Percentiles rank a stretch among this genome's conserved stretches.
Conservation (phyloP, 129 eudicot genomes). For the Chrysanthemum seticuspe region DNA sequence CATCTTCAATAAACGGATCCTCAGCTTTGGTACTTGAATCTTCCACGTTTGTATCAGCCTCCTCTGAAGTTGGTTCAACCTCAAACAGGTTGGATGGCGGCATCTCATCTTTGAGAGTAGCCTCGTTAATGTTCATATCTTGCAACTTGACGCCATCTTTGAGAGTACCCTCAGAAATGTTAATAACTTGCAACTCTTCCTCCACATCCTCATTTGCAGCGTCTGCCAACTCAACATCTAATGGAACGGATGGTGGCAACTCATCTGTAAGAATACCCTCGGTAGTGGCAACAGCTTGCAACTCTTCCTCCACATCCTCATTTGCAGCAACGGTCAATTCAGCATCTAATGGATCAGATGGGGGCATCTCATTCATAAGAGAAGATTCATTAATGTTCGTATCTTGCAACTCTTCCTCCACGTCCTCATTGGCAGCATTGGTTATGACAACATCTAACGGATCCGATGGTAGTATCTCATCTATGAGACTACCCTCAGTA, state of each 20-base stretch:
- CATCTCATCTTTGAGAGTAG: conserved; percentile 23
- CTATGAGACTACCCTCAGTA: conserved; percentile 11
- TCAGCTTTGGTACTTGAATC: conserved; percentile 14
- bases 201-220: not conserved
- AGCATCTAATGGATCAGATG: not conserved
- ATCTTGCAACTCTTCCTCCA: conserved; percentile 10
- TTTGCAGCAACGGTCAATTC: not conserved
- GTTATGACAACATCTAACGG: conserved; percentile 7
- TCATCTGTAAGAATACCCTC: not conserved
- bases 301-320: not conserved
- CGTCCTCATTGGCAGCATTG: conserved; percentile 3
- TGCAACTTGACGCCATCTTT: not conserved
- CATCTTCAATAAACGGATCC: conserved; percentile 33
- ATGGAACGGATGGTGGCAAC: not conserved
- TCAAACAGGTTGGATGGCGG: conserved; percentile 8
- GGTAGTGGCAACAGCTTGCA: not conserved
- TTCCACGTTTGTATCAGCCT: conserved; percentile 8
- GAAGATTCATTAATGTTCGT: not conserved
- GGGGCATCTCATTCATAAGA: conserved; percentile 9
- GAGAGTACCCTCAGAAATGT: not conserved
- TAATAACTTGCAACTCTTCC: not conserved
- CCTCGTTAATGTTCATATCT: conserved; percentile 1
- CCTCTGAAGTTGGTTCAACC: conserved; percentile 23
- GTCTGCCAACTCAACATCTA: not conserved
- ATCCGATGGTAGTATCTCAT: conserved; percentile 19